Conservation (phyloP, 2,329 filamentous ascomycete species). For the Fusarium mundagurra region DNA sequence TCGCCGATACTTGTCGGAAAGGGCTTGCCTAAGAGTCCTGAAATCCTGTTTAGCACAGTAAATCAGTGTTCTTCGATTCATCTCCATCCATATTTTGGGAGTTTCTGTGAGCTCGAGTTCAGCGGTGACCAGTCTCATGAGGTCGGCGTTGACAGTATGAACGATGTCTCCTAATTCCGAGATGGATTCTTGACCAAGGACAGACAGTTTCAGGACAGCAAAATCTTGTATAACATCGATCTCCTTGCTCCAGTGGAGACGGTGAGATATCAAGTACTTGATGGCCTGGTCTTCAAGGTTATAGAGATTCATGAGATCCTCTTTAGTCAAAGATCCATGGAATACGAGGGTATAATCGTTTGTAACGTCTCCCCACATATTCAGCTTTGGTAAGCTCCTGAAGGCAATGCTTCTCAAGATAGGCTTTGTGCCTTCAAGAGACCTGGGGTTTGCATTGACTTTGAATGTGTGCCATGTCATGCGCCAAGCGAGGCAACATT, state of each 20-base stretch:
- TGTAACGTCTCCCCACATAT: slow-evolving; percentile 26
- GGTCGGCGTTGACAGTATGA: not conserved
- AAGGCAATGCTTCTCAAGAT: not conserved
- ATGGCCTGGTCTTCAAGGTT: not conserved
- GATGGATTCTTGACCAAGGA: not conserved
- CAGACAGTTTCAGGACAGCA: not conserved
- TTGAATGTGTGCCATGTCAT: slow-evolving; percentile 23
- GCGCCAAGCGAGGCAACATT: slow-evolving; percentile 27
- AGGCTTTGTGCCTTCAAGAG: not conserved
- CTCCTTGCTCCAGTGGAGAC: not conserved
- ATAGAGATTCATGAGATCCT: not conserved
- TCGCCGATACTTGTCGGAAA: not conserved
- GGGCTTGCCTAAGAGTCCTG: not conserved
- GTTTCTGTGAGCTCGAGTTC: not conserved
- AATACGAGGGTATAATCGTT: slow-evolving; percentile 12
- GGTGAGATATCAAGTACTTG: not conserved
- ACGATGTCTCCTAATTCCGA: not conserved
- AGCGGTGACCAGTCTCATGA: not conserved
- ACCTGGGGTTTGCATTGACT: not conserved
- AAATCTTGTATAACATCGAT: not conserved
- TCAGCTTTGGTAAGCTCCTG: not conserved
- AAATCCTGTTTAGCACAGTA: not conserved
- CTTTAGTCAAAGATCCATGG: not conserved
- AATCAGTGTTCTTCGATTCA: not conserved
- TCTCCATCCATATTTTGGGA: not conserved